Evolutionary conservation across 2,329 filamentous ascomycete species (phyloP).

Genomic region (Alternaria brassicae): DNA sequence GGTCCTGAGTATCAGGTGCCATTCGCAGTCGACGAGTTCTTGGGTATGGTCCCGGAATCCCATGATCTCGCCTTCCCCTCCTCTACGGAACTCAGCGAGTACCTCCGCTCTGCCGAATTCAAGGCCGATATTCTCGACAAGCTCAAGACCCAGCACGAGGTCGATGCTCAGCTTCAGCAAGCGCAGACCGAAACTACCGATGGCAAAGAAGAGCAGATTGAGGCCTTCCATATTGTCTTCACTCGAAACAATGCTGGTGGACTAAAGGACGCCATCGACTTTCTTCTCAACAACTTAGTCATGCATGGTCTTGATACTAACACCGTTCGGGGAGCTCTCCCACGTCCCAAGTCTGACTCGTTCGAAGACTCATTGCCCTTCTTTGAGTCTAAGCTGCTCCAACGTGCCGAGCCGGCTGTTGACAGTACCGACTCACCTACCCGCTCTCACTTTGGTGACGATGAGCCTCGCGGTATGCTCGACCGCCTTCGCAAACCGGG

Average conservation of each 20-base stretch:
- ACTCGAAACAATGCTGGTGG: conserved; percentile 97
- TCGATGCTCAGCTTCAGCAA: conserved; percentile 77
- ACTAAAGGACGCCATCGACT: conserved; percentile 94
- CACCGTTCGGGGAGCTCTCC: conserved; percentile 91
- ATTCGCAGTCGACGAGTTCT: conserved; percentile 91
- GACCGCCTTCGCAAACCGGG: conserved; percentile 93
- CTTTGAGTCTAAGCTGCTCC: conserved; percentile 95
- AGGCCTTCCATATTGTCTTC: conserved; percentile 65
- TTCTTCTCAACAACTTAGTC: conserved; percentile 84
- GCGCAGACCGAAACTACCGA: conserved; percentile 52
- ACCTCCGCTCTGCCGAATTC: conserved; percentile 83
- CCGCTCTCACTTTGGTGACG: conserved; percentile 82
- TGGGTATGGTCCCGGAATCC: conserved; percentile 97
- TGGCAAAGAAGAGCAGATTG: conserved; percentile 54
- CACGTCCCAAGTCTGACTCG: conserved; percentile 97
- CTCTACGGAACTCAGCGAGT: conserved; percentile 77
- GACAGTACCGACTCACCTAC: conserved; percentile 86
- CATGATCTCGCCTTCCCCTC: conserved; percentile 88
- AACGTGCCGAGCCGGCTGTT: conserved; percentile 81
- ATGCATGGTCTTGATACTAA: conserved; percentile 83
- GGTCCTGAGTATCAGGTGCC: conserved; percentile 98
- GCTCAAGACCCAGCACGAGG: conserved; percentile 89
- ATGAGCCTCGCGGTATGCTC: conserved; percentile 80
- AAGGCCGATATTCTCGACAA: conserved; percentile 79
- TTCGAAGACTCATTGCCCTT: conserved; percentile 97